Conservation (phyloP, 331 rosid genomes). For the Telfairia occidentalis region DNA sequence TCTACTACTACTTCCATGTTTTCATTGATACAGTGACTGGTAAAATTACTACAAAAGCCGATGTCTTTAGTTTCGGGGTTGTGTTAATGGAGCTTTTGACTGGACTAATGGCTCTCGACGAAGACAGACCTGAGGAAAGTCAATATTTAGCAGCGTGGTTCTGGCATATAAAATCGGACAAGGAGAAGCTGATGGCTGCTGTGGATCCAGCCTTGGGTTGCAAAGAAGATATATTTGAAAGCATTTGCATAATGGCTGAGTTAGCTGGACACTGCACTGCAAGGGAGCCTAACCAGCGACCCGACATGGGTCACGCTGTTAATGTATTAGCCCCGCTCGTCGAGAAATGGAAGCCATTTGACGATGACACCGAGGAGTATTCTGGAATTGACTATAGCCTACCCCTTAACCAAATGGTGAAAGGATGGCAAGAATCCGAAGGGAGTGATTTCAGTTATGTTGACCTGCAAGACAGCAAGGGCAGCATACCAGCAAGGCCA, state of each 20-base stretch:
- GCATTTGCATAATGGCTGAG: slow-evolving; percentile 50
- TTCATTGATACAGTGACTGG: slow-evolving; percentile 66
- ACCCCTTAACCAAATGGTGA: slow-evolving; percentile 92
- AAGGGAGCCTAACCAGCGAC: slow-evolving; percentile 84
- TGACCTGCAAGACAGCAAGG: slow-evolving; percentile 70
- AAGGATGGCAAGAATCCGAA: slow-evolving; percentile 94
- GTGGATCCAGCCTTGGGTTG: slow-evolving; percentile 57
- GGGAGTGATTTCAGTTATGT: slow-evolving; percentile 60
- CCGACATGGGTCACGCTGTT: slow-evolving; percentile 92
- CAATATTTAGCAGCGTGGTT: slow-evolving; percentile 94
- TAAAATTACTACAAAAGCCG: slow-evolving; percentile 92
- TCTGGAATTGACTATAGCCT: slow-evolving; percentile 82
- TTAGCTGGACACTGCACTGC: slow-evolving; percentile 96
- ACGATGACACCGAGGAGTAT: slow-evolving; percentile 60
- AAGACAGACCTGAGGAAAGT: slow-evolving; percentile 70
- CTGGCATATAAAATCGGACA: slow-evolving; percentile 80
- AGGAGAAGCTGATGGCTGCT: slow-evolving; percentile 68
- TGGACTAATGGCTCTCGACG: slow-evolving; percentile 87
- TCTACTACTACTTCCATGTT: slow-evolving; percentile 21
- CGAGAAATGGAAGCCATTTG: slow-evolving; percentile 83
- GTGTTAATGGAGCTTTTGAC: slow-evolving; percentile 89
- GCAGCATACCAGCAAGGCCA: slow-evolving; percentile 90
- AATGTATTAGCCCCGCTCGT: slow-evolving; percentile 73
- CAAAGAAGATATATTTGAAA: slow-evolving; percentile 66
- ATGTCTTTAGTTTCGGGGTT: slow-evolving; percentile 94